Evolutionary conservation across 2,329 filamentous ascomycete genomes (phyloP).

Genomic region (Rutstroemia sp.): DNA sequence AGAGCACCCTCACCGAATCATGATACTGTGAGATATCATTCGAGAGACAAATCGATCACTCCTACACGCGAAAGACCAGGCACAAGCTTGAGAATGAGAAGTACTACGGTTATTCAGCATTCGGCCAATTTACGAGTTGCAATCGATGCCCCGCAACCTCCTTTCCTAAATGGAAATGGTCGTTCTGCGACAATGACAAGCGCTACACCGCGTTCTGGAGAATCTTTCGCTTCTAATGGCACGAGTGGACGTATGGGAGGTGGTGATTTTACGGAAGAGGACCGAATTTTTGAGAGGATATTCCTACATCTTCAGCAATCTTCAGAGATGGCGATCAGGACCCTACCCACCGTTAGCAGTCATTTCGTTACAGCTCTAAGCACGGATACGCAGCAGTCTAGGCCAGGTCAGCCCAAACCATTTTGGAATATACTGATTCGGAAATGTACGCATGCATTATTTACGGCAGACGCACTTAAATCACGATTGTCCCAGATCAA

Average conservation of each 20-base stretch:
- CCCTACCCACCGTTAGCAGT: conserved; percentile 60
- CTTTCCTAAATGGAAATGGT: conserved; percentile 42
- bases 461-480: conserved; percentile 67
- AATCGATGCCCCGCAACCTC: conserved; percentile 44
- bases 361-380: conserved; percentile 60
- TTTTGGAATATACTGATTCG: conserved; percentile 65
- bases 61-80: conserved; percentile 44
- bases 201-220: conserved; percentile 72
- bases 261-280: conserved; percentile 64
- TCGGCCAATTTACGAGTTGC: conserved; percentile 40
- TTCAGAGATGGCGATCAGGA: conserved; percentile 64
- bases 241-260: conserved; percentile 25
- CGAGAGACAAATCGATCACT: conserved; percentile 45
- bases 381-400: conserved; percentile 52
- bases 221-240: conserved; percentile 58
- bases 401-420: conserved; percentile 51
- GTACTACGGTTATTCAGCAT: conserved; percentile 28
- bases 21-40: conserved; percentile 44
- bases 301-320: conserved; percentile 69
- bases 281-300: conserved; percentile 74
- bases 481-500: conserved; percentile 70
- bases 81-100: conserved; percentile 27
- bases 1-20: conserved; percentile 13
- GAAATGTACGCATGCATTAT: conserved; percentile 62
- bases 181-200: conserved; percentile 42